Percentiles rank a stretch among this genome's conserved stretches.
Evolutionary conservation across 164 flowering plant genomes (phyloP).

Genomic region (Stephania cephalantha): DNA sequence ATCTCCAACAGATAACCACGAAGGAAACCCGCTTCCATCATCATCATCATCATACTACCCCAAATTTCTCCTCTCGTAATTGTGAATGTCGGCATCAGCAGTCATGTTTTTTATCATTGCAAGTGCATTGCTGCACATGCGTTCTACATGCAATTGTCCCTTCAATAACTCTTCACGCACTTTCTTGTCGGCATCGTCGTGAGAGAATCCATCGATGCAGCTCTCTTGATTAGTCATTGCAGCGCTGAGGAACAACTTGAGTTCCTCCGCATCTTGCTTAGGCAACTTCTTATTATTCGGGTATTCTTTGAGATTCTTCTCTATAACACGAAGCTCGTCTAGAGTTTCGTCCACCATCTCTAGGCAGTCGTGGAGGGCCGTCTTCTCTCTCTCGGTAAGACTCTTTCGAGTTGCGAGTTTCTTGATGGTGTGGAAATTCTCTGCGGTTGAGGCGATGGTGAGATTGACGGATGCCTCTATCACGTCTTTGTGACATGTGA

Average conservation of each 20-base stretch:
- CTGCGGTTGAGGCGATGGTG: constrained; percentile 37
- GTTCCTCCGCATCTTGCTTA: constrained; percentile 45
- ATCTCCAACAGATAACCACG: constrained; percentile 73
- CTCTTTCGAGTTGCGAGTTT: constrained; percentile 21
- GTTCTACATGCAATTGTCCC: constrained; percentile 38
- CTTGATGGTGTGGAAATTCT: constrained; percentile 39
- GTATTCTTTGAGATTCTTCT: constrained; percentile 43
- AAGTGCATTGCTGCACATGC: constrained; percentile 66
- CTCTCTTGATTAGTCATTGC: constrained; percentile 81
- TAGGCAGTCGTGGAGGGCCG: constrained; percentile 71
- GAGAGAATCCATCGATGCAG: constrained; percentile 78
- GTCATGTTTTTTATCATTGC: constrained; percentile 90
- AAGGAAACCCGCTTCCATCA: constrained; percentile 38
- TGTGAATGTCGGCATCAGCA: constrained; percentile 43
- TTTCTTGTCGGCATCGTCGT: constrained; percentile 45
- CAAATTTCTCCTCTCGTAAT: constrained; percentile 11
- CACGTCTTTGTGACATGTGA: constrained; percentile 46
- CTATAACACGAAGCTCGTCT: constrained; percentile 51
- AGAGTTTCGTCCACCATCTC: constrained; percentile 66
- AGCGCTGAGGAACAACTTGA: constrained; percentile 55
- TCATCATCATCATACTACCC: constrained; percentile 15
- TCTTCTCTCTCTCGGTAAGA: constrained; percentile 44
- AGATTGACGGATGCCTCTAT: constrained; percentile 49
- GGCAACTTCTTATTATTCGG: constrained; percentile 39
- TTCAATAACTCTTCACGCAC: constrained; percentile 29